These are phyloP conservation scores for Cucumis cinereus DNA, from an alignment of 306 rosid species.

Conservation along the genomic window DNA sequence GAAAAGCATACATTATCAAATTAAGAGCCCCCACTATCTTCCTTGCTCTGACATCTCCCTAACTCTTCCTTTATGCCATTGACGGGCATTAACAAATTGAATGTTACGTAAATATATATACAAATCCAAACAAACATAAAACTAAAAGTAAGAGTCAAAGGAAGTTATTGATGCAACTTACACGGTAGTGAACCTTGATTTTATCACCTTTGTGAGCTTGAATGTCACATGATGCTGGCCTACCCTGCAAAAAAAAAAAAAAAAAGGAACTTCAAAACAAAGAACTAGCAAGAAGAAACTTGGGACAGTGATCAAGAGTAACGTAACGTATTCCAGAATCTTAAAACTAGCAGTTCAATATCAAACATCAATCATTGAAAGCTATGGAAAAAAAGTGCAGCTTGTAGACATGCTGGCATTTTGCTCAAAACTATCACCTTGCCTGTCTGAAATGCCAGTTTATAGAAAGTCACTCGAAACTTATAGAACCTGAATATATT, in stretches of 20 bases:
- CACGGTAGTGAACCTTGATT: constrained; percentile 90
- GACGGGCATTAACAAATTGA: neutral
- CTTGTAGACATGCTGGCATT: neutral
- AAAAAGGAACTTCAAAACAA: neutral
- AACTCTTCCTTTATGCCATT: neutral
- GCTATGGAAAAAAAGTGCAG: neutral
- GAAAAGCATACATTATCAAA: neutral
- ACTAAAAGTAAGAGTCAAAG: neutral
- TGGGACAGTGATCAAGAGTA: neutral
- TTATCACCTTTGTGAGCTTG: constrained; percentile 89
- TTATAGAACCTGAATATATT: no score
- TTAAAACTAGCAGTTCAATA: neutral
- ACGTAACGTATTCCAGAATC: neutral
- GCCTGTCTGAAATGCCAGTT: neutral
- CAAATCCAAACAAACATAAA: neutral
- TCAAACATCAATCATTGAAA: neutral
- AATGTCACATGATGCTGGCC: constrained; percentile 67
- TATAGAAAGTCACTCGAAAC: neutral
- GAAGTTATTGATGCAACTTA: constrained; percentile 24
- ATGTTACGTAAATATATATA: neutral
- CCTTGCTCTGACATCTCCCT: neutral
- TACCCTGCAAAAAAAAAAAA: constrained; percentile 43
- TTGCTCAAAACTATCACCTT: neutral
- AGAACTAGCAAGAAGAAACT: neutral
- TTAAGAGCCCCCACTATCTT: neutral